Evolutionary conservation across 805 yeast species (phyloP), one percentile per base, ranked within the genome.

Genomic region (Candida coleopterorum): DNA sequence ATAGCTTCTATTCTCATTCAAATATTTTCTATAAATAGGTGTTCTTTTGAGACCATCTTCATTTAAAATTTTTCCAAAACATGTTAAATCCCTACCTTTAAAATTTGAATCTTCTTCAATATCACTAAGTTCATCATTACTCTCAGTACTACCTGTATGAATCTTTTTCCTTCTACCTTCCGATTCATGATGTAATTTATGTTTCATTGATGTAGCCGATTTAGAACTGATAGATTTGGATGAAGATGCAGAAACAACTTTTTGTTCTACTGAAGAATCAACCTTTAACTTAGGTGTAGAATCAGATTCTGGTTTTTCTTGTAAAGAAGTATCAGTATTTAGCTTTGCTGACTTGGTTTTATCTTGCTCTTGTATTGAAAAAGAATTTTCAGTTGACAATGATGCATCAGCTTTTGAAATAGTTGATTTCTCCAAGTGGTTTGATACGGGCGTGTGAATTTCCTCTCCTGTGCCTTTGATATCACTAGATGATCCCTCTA

Each of bases 121-220:
- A 29, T 55, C 60, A 12, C 53, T 52, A 18, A 55, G 38, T 38
- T 55, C 58, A 39, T 55, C 49, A 20, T 12, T 18, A n/a, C 6
- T 4, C 9, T 55, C 59, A 18, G 21, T 35, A 14, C 39, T 43
- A 3, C 30, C 39, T 12, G 23, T 20, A 22, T 18, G 6, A 1
- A 14, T 25, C 21, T 12, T 31, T 23, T 24, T 20, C 30, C 16
- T 18, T 25, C 29, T 32, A 6, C 22, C 22, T 20, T 6, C 22
- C 6, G 6, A 6, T 6, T 20, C 22, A 20, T 6, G 6, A 20
- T 25, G 10, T 25, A 4, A 6, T 14, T 15, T 25, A 11, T 9
- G 28, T 14, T 25, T 25, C 9, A 6, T 25, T 4, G 28, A 15
- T 25, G 15, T 14, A 14, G 15, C 9, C 9, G n/a, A 6, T 9